Conservation (phyloP, 2,329 filamentous ascomycete genomes). For the Sclerotinia nivalis region DNA sequence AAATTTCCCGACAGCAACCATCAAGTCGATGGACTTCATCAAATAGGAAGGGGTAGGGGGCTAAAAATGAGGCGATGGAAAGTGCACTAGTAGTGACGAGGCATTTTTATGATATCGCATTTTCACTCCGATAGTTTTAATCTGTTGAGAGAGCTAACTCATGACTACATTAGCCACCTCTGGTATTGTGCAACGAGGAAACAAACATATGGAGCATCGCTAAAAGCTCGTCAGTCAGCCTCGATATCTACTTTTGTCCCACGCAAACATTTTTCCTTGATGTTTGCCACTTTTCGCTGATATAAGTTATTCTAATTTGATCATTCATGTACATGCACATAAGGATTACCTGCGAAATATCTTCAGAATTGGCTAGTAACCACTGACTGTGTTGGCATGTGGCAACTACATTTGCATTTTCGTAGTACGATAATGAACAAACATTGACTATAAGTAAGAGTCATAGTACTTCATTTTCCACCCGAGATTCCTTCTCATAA, state of each 20-base stretch:
- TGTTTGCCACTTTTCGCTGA: neutral
- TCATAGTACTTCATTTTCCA: neutral
- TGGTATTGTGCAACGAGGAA: neutral
- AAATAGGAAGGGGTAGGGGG: no score
- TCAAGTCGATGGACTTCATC: neutral
- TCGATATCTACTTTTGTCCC: neutral
- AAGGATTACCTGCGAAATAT: neutral
- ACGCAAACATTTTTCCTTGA: neutral
- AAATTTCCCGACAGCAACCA: neutral
- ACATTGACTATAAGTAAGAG: neutral
- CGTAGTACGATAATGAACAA: neutral
- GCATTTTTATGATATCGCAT: neutral
- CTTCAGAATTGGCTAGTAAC: neutral
- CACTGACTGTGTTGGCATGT: neutral
- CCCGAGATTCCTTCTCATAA: neutral
- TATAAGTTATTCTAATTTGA: neutral
- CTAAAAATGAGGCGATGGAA: neutral
- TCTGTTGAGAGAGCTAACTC: neutral
- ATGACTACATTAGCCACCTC: neutral
- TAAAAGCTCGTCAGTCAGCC: neutral
- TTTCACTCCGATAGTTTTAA: neutral
- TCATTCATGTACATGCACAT: no score
- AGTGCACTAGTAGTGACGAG: neutral
- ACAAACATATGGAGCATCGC: conserved; percentile 4
- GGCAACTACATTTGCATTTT: neutral